Base-by-base conservation (phyloP, 2,329 filamentous ascomycete species). In the Pyrenophora seminiperda region DNA sequence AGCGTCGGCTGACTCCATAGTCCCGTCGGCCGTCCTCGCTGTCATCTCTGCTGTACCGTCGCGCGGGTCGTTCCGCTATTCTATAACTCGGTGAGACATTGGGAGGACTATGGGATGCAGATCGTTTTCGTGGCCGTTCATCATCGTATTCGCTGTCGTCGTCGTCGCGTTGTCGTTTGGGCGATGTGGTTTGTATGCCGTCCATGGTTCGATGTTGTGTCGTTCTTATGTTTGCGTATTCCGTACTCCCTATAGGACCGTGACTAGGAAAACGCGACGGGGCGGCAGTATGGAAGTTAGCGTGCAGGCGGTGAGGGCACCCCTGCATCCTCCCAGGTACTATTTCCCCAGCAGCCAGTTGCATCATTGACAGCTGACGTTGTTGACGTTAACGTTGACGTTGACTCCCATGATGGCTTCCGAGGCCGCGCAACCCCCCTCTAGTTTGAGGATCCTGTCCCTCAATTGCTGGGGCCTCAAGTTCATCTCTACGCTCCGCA, bases 401-500 rank as follows among this genome's bases (percentile, higher is more conserved):
- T 31, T 31, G 2, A 39, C 39, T 17, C 32, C 5, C 50, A 36
- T 40, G 43, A 72, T 71, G 67, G 42, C 57, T 41, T 59, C 61
- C 9, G 50, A 60, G 10, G 13, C 46, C 15, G 32, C 15, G 2
- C 50, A 47, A 5, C 61, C 71, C 67, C 59, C 83, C 5, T 72
- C 81, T 14, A 76, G 76, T 24, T 81, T 97, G 69, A 87, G 89
- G 67, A 81, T 97, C 61, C 77, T 97, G 59, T 94, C 90, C 4
- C 84, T 96, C 72, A 99, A 99, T 76, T 97, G 91, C 83, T 97
- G 94, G 93, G 94, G 94, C 42, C 85, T 97, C 54, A 93, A 95
- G 67, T 91, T 85, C 76, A 81, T 97, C 66, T 87, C 92, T 42
- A 86, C 87, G 59, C 83, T 89, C 61, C 90, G 92, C 60, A 78